phyloP scores from a whole-genome alignment of 164 flowering plant genomes.

The Chimonanthus salicifolius region DNA sequence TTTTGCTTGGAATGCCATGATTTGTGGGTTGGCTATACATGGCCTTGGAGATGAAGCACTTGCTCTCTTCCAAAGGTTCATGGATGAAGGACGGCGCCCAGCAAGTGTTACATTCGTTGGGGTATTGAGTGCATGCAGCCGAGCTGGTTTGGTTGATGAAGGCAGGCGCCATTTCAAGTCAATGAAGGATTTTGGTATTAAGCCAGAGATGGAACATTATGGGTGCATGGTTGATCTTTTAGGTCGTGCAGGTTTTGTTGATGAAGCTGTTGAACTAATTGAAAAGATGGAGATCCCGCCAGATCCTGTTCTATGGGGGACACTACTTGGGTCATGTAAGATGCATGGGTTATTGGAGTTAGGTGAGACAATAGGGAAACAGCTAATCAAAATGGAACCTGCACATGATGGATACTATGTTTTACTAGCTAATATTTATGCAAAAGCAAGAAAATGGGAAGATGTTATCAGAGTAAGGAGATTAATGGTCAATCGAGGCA shows the following conservation, averaged over 20 bases:
- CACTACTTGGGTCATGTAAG: constrained; percentile 43
- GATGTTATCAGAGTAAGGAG: constrained; percentile 52
- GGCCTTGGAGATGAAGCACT: constrained; percentile 41
- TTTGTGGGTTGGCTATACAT: constrained; percentile 41
- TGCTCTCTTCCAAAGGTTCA: constrained; percentile 30
- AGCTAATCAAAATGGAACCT: constrained; percentile 37
- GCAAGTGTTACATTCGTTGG: constrained; percentile 41
- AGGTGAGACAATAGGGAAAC: constrained; percentile 42
- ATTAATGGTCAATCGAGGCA: constrained; percentile 56
- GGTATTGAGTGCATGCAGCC: constrained; percentile 44
- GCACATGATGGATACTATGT: constrained; percentile 45
- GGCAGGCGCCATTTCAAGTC: constrained; percentile 34
- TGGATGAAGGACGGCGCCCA: constrained; percentile 25
- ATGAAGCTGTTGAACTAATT: constrained; percentile 38
- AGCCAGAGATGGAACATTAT: constrained; percentile 55
- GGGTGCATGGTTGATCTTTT: constrained; percentile 60
- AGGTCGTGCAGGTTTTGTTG: constrained; percentile 41
- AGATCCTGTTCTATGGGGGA: constrained; percentile 48
- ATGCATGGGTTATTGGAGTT: constrained; percentile 33
- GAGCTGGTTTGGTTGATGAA: constrained; percentile 39
- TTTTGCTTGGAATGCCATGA: constrained; percentile 51
- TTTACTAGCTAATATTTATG: constrained; percentile 52
- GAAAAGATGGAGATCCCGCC: constrained; percentile 31
- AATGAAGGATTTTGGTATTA: constrained; percentile 35
- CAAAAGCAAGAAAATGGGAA: constrained; percentile 55